phyloP scores from a whole-genome alignment of 2,329 filamentous ascomycete genomes.

The Aspergillus niger region DNA sequence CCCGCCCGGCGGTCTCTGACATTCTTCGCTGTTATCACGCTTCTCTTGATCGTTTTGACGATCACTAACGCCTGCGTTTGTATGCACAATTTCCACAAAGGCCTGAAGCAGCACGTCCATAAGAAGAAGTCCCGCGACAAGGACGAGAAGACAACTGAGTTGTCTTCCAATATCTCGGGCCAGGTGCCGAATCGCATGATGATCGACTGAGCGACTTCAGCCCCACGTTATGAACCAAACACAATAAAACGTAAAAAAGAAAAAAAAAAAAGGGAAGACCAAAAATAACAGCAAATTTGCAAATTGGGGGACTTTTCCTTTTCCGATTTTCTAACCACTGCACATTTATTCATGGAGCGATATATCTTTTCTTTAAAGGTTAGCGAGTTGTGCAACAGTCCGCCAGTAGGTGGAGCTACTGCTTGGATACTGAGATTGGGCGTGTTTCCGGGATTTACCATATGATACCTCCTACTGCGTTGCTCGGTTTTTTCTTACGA shows the following conservation, averaged over 20 bases:
- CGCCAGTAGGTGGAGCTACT: constrained; percentile 7
- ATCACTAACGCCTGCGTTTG: constrained; percentile 85
- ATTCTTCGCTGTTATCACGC: constrained; percentile 90
- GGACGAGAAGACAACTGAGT: constrained; percentile 46
- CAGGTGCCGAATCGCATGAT: constrained; percentile 47
- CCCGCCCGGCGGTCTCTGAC: constrained; percentile 85
- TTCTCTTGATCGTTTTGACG: constrained; percentile 82
- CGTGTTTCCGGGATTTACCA: constrained; percentile 27
- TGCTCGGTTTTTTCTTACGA: constrained; percentile 25
- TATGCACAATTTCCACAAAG: constrained; percentile 85
- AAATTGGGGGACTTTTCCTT: background rate
- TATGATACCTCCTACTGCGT: constrained; percentile 34
- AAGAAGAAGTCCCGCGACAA: constrained; percentile 58
- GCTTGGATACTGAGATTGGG: constrained; percentile 19
- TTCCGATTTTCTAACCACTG: background rate
- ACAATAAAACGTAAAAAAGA: constrained; percentile 11
- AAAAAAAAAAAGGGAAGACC: background rate
- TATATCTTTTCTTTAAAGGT: constrained; percentile 17
- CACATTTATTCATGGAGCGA: constrained; percentile 5
- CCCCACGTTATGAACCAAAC: background rate
- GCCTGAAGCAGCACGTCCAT: constrained; percentile 82
- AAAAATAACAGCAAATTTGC: constrained; percentile 1
- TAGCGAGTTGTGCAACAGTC: constrained; percentile 13
- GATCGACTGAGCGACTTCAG: constrained; percentile 40
- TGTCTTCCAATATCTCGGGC: constrained; percentile 39